phyloP scores from a whole-genome alignment of 2,329 filamentous ascomycete species.

The Ascochyta viciae-villosae region DNA sequence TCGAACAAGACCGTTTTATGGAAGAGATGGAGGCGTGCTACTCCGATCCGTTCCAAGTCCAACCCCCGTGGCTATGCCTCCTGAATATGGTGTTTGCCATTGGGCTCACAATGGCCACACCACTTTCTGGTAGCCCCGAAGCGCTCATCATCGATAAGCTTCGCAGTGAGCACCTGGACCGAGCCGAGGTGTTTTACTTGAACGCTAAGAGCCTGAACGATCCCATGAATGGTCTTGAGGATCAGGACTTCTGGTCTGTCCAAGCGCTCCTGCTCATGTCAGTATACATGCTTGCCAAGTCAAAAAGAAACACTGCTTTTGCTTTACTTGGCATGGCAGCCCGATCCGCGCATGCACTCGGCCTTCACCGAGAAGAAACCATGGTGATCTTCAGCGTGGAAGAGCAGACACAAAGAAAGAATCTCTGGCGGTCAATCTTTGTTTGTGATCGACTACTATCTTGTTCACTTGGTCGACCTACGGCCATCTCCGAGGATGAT shows the following conservation, averaged over 20 bases:
- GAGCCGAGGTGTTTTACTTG: constrained; percentile 69
- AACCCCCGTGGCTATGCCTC: constrained; percentile 63
- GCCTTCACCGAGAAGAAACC: constrained; percentile 67
- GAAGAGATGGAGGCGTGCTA: constrained; percentile 62
- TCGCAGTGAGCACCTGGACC: constrained; percentile 56
- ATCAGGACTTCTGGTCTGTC: constrained; percentile 70
- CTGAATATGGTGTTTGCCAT: constrained; percentile 69
- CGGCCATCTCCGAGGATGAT: constrained; percentile 67
- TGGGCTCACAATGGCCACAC: constrained; percentile 65
- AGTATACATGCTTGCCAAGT: constrained; percentile 67
- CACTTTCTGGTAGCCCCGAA: constrained; percentile 58
- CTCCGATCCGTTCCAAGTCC: constrained; percentile 58
- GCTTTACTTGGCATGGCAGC: constrained; percentile 68
- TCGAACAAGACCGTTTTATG: constrained; percentile 61
- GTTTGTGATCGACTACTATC: constrained; percentile 70
- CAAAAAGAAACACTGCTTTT: constrained; percentile 69
- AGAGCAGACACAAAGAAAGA: constrained; percentile 60
- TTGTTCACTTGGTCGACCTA: constrained; percentile 67
- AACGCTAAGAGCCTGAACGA: constrained; percentile 63
- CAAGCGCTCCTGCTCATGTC: constrained; percentile 70
- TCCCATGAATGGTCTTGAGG: constrained; percentile 61
- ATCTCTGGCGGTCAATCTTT: constrained; percentile 70
- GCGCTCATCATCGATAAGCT: constrained; percentile 61
- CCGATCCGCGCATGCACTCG: constrained; percentile 67
- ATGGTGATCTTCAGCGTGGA: constrained; percentile 60